Percentiles rank a stretch among this genome's conserved stretches.
Conservation (phyloP, 805 yeast species). For the Komagataella mondaviorum region DNA sequence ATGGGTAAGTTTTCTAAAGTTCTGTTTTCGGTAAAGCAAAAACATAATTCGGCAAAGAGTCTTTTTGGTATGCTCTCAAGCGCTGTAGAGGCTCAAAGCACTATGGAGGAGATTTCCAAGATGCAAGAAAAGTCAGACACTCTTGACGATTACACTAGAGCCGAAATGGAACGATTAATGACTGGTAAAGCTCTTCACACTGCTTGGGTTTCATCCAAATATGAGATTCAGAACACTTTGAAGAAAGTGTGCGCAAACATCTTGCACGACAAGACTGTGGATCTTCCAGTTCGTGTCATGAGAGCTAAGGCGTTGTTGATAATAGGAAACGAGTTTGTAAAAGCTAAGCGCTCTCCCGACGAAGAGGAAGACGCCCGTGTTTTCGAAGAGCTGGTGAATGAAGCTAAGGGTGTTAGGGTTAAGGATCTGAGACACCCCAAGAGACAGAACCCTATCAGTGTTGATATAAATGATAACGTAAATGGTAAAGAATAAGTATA, state of each 20-base stretch:
- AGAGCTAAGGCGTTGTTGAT: slow-evolving; percentile 52
- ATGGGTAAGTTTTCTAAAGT: slow-evolving; percentile 43
- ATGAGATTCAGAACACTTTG: slow-evolving; percentile 62
- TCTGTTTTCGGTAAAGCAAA: slow-evolving; percentile 59
- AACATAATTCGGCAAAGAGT: slow-evolving; percentile 61
- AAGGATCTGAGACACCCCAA: slow-evolving; percentile 10
- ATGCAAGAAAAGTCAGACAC: slow-evolving; percentile 40
- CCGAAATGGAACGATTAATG: slow-evolving; percentile 58
- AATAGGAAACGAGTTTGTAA: slow-evolving; percentile 50
- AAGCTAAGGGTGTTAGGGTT: slow-evolving; percentile 15
- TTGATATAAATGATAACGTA: neutral
- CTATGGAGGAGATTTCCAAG: slow-evolving; percentile 60
- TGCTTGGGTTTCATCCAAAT: slow-evolving; percentile 76
- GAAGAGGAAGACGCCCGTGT: slow-evolving; percentile 70
- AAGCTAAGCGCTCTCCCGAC: slow-evolving; percentile 45
- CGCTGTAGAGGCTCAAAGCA: slow-evolving; percentile 68
- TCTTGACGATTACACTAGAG: slow-evolving; percentile 29
- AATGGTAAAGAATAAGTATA: neutral
- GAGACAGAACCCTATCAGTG: neutral
- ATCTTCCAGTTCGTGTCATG: slow-evolving; percentile 30
- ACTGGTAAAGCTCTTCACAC: slow-evolving; percentile 75
- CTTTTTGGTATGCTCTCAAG: slow-evolving; percentile 57
- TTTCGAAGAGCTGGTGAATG: slow-evolving; percentile 44
- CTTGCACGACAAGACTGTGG: slow-evolving; percentile 40
- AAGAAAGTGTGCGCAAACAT: slow-evolving; percentile 59